These are phyloP conservation scores for Byssochlamys sp. DNA, from an alignment of 2,329 filamentous ascomycete species.

Conservation along the genomic window DNA sequence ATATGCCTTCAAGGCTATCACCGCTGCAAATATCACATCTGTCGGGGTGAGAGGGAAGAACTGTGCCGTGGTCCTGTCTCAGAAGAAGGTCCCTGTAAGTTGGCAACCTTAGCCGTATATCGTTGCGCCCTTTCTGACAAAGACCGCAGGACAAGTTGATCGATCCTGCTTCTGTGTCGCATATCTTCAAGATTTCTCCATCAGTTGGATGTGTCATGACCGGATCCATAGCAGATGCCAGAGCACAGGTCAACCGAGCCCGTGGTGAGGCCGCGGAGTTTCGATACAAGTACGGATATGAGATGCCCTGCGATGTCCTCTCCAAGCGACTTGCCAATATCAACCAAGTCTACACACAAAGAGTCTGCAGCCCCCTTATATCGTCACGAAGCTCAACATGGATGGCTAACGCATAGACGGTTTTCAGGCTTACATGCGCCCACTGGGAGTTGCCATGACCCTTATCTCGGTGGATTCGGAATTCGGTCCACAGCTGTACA, in stretches of 20 bases:
- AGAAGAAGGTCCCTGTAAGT: constrained; percentile 98
- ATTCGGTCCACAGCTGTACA: constrained; percentile 88
- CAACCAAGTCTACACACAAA: constrained; percentile 96
- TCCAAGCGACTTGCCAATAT: constrained; percentile 97
- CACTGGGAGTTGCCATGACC: constrained; percentile 88
- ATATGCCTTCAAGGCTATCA: constrained; percentile 99
- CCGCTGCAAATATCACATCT: constrained; percentile 96
- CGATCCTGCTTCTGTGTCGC: constrained; percentile 89
- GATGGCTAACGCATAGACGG: constrained; percentile 2
- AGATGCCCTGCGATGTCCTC: constrained; percentile 96
- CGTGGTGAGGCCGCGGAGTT: constrained; percentile 95
- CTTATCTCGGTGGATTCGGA: constrained; percentile 90
- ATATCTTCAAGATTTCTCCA: constrained; percentile 93
- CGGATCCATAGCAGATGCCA: constrained; percentile 91
- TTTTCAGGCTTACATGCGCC: constrained; percentile 83
- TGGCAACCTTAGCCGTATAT: constrained; percentile 1
- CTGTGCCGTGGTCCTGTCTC: constrained; percentile 91
- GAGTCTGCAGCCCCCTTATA: constrained; percentile 48
- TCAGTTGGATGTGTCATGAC: constrained; percentile 98
- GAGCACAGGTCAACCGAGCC: constrained; percentile 83
- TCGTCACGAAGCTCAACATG: constrained; percentile 1
- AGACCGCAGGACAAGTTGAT: constrained; percentile 86
- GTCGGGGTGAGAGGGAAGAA: constrained; percentile 92
- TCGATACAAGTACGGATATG: constrained; percentile 96
- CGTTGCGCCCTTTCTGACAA: neutral